These are phyloP conservation scores for Xanthoparmelia taractica DNA, from an alignment of 495 filamentous ascomycete species.

Conservation along the genomic window DNA sequence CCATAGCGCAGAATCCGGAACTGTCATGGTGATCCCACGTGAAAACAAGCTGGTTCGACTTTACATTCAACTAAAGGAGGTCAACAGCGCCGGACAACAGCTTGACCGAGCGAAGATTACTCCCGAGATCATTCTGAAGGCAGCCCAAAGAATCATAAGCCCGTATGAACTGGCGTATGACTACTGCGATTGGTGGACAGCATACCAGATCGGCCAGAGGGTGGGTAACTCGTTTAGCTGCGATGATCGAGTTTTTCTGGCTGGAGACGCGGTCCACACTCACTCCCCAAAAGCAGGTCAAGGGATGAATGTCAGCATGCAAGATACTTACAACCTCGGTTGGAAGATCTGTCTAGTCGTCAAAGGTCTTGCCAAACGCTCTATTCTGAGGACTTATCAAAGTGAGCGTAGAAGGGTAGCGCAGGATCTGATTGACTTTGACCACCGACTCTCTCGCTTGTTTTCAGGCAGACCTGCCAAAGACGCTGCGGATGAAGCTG, in stretches of 20 bases:
- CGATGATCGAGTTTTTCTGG: slow-evolving; percentile 57
- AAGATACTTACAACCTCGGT: slow-evolving; percentile 60
- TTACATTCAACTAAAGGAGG: slow-evolving; percentile 59
- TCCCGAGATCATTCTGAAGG: slow-evolving; percentile 48
- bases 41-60: slow-evolving; percentile 61
- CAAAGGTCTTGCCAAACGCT: slow-evolving; percentile 42
- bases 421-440: slow-evolving; percentile 66
- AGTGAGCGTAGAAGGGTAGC: slow-evolving; percentile 61
- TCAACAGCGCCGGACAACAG: slow-evolving; percentile 30
- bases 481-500: slow-evolving; percentile 33
- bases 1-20: slow-evolving; percentile 55
- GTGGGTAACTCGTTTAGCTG: slow-evolving; percentile 57
- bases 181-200: slow-evolving; percentile 62
- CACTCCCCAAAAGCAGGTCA: slow-evolving; percentile 67
- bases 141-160: slow-evolving; percentile 50
- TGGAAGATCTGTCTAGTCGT: slow-evolving; percentile 65
- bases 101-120: slow-evolving; percentile 51
- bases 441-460: slow-evolving; percentile 49
- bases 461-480: slow-evolving; percentile 36
- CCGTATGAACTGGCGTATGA: slow-evolving; percentile 56
- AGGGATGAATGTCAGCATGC: slow-evolving; percentile 67
- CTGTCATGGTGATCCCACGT: slow-evolving; percentile 61
- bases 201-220: slow-evolving; percentile 63
- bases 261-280: slow-evolving; percentile 54
- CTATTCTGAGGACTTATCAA: slow-evolving; percentile 62